phyloP scores from a whole-genome alignment of 2,329 filamentous ascomycete species.

The Diplocarpon rosae region DNA sequence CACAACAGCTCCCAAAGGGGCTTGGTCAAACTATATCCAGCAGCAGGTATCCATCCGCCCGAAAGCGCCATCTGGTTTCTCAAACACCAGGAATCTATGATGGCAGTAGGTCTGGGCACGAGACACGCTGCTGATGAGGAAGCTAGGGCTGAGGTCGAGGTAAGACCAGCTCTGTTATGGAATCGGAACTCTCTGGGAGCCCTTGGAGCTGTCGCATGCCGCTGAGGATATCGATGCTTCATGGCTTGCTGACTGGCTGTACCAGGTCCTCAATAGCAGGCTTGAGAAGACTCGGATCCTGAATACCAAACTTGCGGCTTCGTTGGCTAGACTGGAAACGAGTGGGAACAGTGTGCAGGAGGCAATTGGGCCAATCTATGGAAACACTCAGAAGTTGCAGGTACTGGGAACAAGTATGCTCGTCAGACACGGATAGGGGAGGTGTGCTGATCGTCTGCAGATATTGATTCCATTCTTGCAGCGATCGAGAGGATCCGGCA shows the following conservation, averaged over 20 bases:
- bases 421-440: background rate
- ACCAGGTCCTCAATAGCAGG: conserved; percentile 50
- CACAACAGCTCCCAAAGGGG: no score
- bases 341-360: conserved; percentile 87
- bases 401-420: conserved; percentile 68
- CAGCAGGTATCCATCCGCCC: background rate
- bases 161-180: background rate
- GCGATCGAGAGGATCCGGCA: conserved; percentile 83
- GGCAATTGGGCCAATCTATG: conserved; percentile 84
- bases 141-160: conserved; percentile 55
- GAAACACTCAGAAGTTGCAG: conserved; percentile 83
- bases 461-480: conserved; percentile 75
- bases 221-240: background rate
- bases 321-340: conserved; percentile 69
- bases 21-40: no score
- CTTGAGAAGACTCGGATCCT: conserved; percentile 88
- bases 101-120: conserved; percentile 23
- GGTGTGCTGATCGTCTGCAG: conserved; percentile 31
- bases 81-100: conserved; percentile 18
- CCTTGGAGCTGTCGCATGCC: background rate
- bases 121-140: conserved; percentile 44
- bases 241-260: conserved; percentile 2
- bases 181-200: background rate
- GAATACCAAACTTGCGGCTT: conserved; percentile 91
- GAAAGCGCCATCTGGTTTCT: conserved; percentile 18